Evolutionary conservation across 2,329 filamentous ascomycete genomes (phyloP).

Genomic region (Cercospora sesami): DNA sequence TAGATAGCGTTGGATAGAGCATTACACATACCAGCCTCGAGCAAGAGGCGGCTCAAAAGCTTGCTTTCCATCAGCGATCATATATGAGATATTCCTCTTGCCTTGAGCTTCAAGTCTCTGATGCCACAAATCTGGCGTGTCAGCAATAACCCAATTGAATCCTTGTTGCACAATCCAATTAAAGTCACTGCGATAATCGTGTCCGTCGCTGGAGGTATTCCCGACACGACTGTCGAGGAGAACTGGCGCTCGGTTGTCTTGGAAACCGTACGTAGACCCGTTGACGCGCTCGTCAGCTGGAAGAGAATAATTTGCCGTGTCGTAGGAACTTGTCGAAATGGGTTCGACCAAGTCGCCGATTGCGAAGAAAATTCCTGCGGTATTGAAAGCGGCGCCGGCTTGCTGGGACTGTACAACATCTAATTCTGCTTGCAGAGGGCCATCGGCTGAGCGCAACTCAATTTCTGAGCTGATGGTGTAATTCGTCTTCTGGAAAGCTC

Average conservation of each 20-base stretch:
- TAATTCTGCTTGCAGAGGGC: neutral
- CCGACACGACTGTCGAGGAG: neutral
- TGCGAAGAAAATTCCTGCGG: neutral
- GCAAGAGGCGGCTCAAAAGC: neutral
- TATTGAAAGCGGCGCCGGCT: neutral
- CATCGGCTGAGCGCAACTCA: neutral
- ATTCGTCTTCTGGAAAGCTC: neutral
- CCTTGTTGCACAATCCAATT: slow-evolving; percentile 2
- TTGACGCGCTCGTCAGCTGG: neutral
- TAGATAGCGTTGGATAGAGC: neutral
- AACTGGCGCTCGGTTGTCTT: neutral
- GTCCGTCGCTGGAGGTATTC: neutral
- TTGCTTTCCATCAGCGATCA: slow-evolving; percentile 22
- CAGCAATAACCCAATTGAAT: slow-evolving; percentile 28
- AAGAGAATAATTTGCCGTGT: neutral
- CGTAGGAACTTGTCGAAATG: neutral
- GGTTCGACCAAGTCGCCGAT: neutral
- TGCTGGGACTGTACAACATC: neutral
- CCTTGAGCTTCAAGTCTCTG: slow-evolving; percentile 20
- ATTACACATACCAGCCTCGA: neutral
- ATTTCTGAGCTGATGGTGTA: neutral
- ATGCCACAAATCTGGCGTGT: slow-evolving; percentile 28
- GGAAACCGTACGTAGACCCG: neutral
- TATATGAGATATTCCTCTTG: slow-evolving; percentile 22
- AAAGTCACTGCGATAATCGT: neutral